phyloP scores from a whole-genome alignment of 2,329 filamentous ascomycete genomes.

The Plenodomus lindquistii region DNA sequence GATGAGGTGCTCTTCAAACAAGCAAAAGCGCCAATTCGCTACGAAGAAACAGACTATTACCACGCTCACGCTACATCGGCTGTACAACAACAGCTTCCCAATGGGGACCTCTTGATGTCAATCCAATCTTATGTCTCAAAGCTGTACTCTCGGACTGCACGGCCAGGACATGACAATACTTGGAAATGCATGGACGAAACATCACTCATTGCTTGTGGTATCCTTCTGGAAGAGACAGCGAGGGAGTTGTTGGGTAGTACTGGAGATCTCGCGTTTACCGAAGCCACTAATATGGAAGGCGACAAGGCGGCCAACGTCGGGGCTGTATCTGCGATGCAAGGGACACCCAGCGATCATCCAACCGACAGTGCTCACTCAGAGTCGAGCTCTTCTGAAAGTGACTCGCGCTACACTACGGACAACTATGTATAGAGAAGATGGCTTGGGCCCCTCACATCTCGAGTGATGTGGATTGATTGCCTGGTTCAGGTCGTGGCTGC shows the following conservation, averaged over 20 bases:
- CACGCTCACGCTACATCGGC: constrained; percentile 64
- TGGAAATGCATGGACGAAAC: constrained; percentile 75
- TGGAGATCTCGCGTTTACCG: constrained; percentile 73
- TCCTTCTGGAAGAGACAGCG: constrained; percentile 73
- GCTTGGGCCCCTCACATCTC: too few relatives aligned
- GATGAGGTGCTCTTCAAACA: constrained; percentile 73
- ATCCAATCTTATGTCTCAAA: constrained; percentile 70
- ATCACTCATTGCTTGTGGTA: constrained; percentile 73
- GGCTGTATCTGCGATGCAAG: not conserved
- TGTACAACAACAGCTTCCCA: constrained; percentile 60
- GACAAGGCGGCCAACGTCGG: not conserved
- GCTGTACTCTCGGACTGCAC: constrained; percentile 58
- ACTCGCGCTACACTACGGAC: constrained; percentile 12
- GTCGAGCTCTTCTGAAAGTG: constrained; percentile 7
- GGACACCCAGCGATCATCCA: not conserved
- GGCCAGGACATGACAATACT: constrained; percentile 32
- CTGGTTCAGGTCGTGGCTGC: constrained; percentile 2
- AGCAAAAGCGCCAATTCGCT: constrained; percentile 66
- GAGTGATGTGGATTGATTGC: not conserved
- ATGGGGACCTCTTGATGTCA: constrained; percentile 70
- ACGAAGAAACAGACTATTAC: constrained; percentile 73
- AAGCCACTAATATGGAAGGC: constrained; percentile 39
- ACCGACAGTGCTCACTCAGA: not conserved
- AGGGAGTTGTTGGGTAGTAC: constrained; percentile 63
- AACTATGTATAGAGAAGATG: constrained; percentile 10